Evolutionary conservation across 768 basidiomycete genomes (phyloP).

Genomic region (Calocera cornea): DNA sequence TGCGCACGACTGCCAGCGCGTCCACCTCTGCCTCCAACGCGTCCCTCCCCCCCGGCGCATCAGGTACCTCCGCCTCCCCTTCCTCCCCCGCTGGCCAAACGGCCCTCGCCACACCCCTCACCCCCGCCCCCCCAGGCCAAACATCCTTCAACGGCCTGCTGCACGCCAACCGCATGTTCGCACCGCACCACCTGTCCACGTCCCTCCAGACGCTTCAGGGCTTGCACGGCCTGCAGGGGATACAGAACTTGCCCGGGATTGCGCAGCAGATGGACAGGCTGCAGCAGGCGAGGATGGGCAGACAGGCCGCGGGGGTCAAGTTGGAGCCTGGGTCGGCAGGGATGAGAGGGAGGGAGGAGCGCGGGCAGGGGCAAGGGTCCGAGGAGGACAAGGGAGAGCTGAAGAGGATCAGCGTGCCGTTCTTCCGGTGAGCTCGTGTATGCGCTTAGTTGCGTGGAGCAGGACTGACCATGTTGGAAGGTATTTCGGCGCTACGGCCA

Average conservation of each 20-base stretch:
- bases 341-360: neutral
- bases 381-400: neutral
- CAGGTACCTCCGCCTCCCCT: neutral
- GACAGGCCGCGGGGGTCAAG: neutral
- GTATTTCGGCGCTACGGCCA: slow-evolving; percentile 15
- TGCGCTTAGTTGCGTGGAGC: neutral
- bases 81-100: neutral
- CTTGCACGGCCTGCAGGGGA: neutral
- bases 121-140: neutral
- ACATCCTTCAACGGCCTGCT: neutral
- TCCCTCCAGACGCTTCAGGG: neutral
- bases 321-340: neutral
- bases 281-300: neutral
- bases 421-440: slow-evolving; percentile 11
- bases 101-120: neutral
- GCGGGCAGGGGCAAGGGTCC: neutral
- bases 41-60: neutral
- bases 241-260: neutral
- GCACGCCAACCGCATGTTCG: neutral
- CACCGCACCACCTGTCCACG: neutral
- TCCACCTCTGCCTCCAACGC: neutral
- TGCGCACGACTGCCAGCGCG: neutral
- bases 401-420: slow-evolving; percentile 14
- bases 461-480: slow-evolving; percentile 5
- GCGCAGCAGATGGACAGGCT: neutral